Evolutionary conservation across 306 rosid genomes (phyloP), one percentile per base, ranked within the genome.

Genomic region (Acacia crassicarpa): DNA sequence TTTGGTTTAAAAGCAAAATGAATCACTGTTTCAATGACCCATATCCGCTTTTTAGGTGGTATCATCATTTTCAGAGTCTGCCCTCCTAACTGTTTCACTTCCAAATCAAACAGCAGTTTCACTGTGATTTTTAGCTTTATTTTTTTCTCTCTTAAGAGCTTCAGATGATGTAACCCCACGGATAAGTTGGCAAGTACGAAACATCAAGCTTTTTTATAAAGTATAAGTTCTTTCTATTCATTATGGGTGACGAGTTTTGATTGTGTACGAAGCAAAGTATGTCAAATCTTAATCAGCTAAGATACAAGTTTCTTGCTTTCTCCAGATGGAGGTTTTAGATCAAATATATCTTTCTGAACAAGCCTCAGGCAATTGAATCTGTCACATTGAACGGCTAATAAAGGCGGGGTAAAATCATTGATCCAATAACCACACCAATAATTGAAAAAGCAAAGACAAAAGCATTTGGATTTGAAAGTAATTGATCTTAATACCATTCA

Each of bases 381-480:
- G 76, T 75, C 83, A 76, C 76, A 66, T 58, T 54, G 67, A 78
- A 59, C 78, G 82, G 59, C 76, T 19, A 4, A 40, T 66, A 78
- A 69, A 79, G 58, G 80, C 53, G 72, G 45, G 66, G 74, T 75
- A 67, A 76, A 67, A 76, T 72, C 90, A 72, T 30, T 15, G 27
- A 79, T 84, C 83, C 76, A 83, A 80, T 84, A 85, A 82, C 68
- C 25, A 76, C 68, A 48, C 66, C 90, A 82, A 84, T 84, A 84
- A 84, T 87, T 82, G 44, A 19, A 75, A 38, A 80, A 74, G 66
- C 41, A 35, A 73, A 71, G 40, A 13, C 75, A 71, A 44, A 8
- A 9, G 20, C 40, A 45, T 51, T 22, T 71, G 56, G 75, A 44
- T 44, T 51, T 51, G 77, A 73, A 33, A 30, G 6, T 27, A 9